Evolutionary conservation across 164 flowering plant species (phyloP).

Genomic region (Brasenia schreberi): DNA sequence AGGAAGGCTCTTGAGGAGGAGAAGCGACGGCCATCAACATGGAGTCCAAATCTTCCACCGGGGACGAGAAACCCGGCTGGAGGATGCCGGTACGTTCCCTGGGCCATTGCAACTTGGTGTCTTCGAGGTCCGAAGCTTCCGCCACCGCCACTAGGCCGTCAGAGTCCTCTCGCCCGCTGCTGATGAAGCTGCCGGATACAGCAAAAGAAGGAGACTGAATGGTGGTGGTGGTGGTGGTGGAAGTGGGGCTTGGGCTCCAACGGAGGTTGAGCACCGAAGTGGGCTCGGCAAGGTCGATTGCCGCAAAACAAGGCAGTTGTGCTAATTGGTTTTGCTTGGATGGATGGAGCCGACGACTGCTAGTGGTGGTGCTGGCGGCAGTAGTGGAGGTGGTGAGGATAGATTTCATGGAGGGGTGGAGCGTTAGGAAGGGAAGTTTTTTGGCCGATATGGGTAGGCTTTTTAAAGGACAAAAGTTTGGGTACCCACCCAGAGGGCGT

Average conservation of each 20-base stretch:
- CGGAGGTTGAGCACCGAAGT: slow-evolving; percentile 79
- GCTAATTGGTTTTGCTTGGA: slow-evolving; percentile 12
- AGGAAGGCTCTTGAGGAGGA: background rate
- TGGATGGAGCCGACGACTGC: slow-evolving; percentile 5
- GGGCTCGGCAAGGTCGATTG: slow-evolving; percentile 28
- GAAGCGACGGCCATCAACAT: slow-evolving; percentile 11
- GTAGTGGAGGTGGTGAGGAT: slow-evolving; percentile 13
- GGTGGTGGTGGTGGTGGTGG: slow-evolving; percentile 19
- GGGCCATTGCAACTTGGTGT: slow-evolving; percentile 19
- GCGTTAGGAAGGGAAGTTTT: background rate
- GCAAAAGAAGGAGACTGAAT: slow-evolving; percentile 9
- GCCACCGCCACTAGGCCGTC: slow-evolving; percentile 3
- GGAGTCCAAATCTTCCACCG: slow-evolving; percentile 61
- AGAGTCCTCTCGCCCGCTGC: background rate
- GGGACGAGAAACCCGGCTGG: slow-evolving; percentile 5
- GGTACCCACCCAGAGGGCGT: background rate
- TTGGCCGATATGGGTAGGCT: slow-evolving; percentile 1
- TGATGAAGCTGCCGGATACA: background rate
- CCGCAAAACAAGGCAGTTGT: background rate
- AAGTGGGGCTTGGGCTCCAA: slow-evolving; percentile 52
- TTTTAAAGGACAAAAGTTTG: background rate
- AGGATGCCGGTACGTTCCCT: slow-evolving; percentile 6
- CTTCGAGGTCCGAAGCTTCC: slow-evolving; percentile 11
- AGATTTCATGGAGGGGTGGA: slow-evolving; percentile 29
- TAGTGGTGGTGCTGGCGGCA: slow-evolving; percentile 1